Evolutionary conservation across 768 basidiomycete species (phyloP), one percentile per base, ranked within the genome.

Genomic region (Serpula lacrymans): DNA sequence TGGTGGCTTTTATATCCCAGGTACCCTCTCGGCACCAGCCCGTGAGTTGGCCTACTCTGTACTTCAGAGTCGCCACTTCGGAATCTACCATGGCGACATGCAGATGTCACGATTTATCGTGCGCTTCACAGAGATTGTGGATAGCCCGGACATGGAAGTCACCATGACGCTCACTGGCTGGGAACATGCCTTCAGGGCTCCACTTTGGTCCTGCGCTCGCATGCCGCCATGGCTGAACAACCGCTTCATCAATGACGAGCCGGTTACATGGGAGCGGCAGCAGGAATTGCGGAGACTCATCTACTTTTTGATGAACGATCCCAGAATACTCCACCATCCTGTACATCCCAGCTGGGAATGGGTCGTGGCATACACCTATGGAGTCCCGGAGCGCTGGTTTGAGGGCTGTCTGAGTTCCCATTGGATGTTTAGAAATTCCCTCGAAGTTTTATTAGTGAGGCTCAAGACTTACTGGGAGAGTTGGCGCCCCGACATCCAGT

Each of bases 121-220:
- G 20, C 54, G 43, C 14, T 44, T 45, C 43, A 23, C 29, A 27
- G 26, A 47, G 42, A 44, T 46, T 36, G 27, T 47, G 37, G 13
- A 49, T 33, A n/a, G 48, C 13, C 45, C 43, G 35, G 48, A 50
- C 20, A 31, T 39, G 28, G 51, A 52, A 20, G 28, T 51, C 38
- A 46, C 29, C 18, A 20, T 54, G 7, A 37, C 44, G 27, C 30
- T 55, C 31, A 62, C 59, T 14, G 59, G 59, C 23, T 61, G 59
- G 59, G 59, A 61, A 37, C 46, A 61, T 36, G 58, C 59, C 13
- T 35, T 43, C 29, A 52, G 58, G 7, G 60, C 58, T 7, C 60
- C 59, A 22, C 50, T 59, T 17, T 61, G 59, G 59, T 58, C 60
- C 14, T 62, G 60, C 35, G 59, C 59, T 23, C 55, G 58, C 38